phyloP scores from a whole-genome alignment of 495 filamentous ascomycete species.

The Extremus antarcticus region DNA sequence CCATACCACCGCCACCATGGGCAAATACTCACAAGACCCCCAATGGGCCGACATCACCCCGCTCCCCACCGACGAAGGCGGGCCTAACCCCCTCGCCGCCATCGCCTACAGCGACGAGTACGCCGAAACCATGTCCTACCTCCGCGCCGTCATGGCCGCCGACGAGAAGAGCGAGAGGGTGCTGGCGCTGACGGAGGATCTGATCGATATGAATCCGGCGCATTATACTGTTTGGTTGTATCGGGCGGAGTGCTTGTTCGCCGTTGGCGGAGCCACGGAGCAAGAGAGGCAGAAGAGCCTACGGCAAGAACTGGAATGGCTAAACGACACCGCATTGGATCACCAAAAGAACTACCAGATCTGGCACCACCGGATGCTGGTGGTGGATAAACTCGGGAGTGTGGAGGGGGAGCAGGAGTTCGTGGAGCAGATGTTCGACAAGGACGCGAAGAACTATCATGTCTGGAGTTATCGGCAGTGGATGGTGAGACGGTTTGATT shows the following conservation, averaged over 20 bases:
- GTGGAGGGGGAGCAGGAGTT: conserved; percentile 56
- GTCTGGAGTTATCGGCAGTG: conserved; percentile 94
- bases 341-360: conserved; percentile 98
- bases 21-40: conserved; percentile 53
- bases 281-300: too few relatives aligned
- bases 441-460: conserved; percentile 94
- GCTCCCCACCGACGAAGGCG: conserved; percentile 73
- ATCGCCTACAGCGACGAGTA: conserved; percentile 85
- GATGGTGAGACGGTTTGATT: conserved; percentile 67
- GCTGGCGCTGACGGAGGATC: conserved; percentile 71
- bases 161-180: conserved; percentile 75
- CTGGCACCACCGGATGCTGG: conserved; percentile 88
- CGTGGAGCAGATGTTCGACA: conserved; percentile 65
- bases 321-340: conserved; percentile 68
- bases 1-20: conserved; percentile 10
- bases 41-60: conserved; percentile 77
- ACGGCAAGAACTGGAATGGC: conserved; percentile 64
- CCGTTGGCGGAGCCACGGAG: conserved; percentile 44
- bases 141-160: conserved; percentile 81
- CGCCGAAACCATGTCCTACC: conserved; percentile 76
- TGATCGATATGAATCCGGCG: conserved; percentile 86
- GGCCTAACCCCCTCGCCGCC: conserved; percentile 58
- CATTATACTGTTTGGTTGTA: conserved; percentile 99
- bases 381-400: conserved; percentile 48
- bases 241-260: conserved; percentile 63